These are phyloP conservation scores for Lachnellula hyalina DNA, from an alignment of 2,329 filamentous ascomycete genomes.

Conservation along the genomic window DNA sequence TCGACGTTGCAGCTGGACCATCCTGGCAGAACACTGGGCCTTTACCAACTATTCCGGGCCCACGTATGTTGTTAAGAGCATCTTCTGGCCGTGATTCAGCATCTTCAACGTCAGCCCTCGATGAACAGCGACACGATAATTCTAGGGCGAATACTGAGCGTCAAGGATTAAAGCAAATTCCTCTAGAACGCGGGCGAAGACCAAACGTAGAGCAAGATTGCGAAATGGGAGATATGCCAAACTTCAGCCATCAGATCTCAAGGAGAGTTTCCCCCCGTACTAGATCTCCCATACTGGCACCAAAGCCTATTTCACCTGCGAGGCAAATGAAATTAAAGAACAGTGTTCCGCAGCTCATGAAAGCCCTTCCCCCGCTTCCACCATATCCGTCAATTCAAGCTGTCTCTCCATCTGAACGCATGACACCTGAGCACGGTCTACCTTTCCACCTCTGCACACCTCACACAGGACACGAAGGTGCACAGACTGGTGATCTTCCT, in stretches of 20 bases:
- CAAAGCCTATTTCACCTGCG: slow-evolving; percentile 32
- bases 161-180: slow-evolving; percentile 6
- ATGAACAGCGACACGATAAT: slow-evolving; percentile 2
- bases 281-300: slow-evolving; percentile 28
- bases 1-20: neutral
- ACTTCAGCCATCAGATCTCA: slow-evolving; percentile 19
- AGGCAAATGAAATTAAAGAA: slow-evolving; percentile 31
- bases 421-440: slow-evolving; percentile 1
- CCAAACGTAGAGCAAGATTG: neutral
- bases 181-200: slow-evolving; percentile 1
- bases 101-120: slow-evolving; percentile 9
- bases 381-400: slow-evolving; percentile 13
- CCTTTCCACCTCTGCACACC: slow-evolving; percentile 11
- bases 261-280: slow-evolving; percentile 21
- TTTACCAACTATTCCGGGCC: slow-evolving; percentile 18
- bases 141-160: neutral
- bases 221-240: slow-evolving; percentile 8
- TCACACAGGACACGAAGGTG: neutral
- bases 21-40: slow-evolving; percentile 13
- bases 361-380: slow-evolving; percentile 29
- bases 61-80: slow-evolving; percentile 2
- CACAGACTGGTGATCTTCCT: neutral
- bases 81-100: slow-evolving; percentile 1
- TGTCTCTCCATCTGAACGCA: neutral
- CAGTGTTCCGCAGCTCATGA: slow-evolving; percentile 32